Percentiles rank a stretch among this genome's conserved stretches.
These are phyloP conservation scores for Ananas comosus DNA, from an alignment of 176 grass and related monocot species.

Conservation along the genomic window DNA sequence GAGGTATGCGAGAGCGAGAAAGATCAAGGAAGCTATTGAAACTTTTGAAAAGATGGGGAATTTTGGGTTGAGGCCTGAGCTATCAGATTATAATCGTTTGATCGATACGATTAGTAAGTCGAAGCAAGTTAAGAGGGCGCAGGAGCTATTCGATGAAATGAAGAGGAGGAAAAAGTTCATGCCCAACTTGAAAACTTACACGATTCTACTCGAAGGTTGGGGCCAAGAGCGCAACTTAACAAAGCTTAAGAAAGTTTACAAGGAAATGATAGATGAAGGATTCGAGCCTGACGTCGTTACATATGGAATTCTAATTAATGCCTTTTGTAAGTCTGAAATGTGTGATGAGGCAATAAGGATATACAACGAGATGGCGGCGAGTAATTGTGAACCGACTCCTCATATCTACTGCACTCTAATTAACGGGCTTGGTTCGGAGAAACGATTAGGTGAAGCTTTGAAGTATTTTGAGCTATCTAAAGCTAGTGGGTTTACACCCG, in stretches of 20 bases:
- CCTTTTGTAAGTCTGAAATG: conserved; percentile 47
- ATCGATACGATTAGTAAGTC: conserved; percentile 52
- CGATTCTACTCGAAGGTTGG: conserved; percentile 37
- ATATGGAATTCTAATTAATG: conserved; percentile 51
- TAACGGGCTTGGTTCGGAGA: conserved; percentile 45
- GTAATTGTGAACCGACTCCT: conserved; percentile 51
- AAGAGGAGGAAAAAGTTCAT: conserved; percentile 45
- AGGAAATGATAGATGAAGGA: conserved; percentile 49
- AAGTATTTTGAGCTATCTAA: conserved; percentile 60
- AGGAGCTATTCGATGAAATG: conserved; percentile 54
- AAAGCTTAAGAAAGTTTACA: conserved; percentile 28
- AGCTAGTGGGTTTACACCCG: conserved; percentile 45
- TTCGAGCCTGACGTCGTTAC: conserved; percentile 45
- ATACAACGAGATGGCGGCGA: conserved; percentile 44
- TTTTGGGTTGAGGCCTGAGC: conserved; percentile 38
- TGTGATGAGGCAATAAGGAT: conserved; percentile 67
- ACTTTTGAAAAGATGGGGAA: conserved; percentile 49
- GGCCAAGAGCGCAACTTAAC: conserved; percentile 16
- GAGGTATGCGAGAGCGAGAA: conserved; percentile 43
- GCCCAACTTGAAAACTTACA: conserved; percentile 39
- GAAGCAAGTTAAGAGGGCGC: conserved; percentile 47
- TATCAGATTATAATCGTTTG: conserved; percentile 58
- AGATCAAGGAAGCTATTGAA: conserved; percentile 45
- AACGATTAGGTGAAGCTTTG: conserved; percentile 50
- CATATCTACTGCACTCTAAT: conserved; percentile 69